Evolutionary conservation across 345 rosid species (phyloP), one percentile per base, ranked within the genome.

Genomic region (Aegle marmelos): DNA sequence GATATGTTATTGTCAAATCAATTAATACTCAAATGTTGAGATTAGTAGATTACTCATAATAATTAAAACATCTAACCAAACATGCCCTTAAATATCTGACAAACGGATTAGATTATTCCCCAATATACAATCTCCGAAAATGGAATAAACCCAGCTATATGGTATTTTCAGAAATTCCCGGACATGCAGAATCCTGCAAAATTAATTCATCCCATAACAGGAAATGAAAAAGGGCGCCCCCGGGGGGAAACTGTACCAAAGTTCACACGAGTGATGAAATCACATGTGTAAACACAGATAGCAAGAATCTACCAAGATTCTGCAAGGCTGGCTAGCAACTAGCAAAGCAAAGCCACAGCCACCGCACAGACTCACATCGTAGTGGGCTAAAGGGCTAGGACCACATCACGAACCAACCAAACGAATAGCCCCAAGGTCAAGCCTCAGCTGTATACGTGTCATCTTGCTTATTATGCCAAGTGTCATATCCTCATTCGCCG

Each of bases 281-380:
- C 27, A 64, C 67, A 73, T 58, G 68, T 54, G 41, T 75, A 68
- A 54, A n/a, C 5, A 60, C 61, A 59, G 56, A n/a, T 28, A 10
- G 39, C 5, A 70, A 19, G 80, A 83, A 81, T 77, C 79, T 75
- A 48, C 86, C 28, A 24, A 60, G 79, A 80, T 78, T 45, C 67
- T 53, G 86, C 79, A 63, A 59, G 84, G 84, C 85, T 86, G 87
- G 82, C 82, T 77, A 76, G 73, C 85, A 84, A 70, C 70, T 3
- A 13, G 50, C 50, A 45, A 45, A 11, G 50, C 21, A 41, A 58
- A 76, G 57, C 64, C 77, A 65, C 65, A 17, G 4, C 69, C 70
- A 81, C 77, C 74, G 57, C 69, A 31, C 39, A 67, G 63, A 64
- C 74, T 70, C 77, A 31, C 39, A 61, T 62, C 69, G 28, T 16